These are phyloP conservation scores for Botryotinia convoluta DNA, from an alignment of 2,329 filamentous ascomycete genomes.

Conservation along the genomic window DNA sequence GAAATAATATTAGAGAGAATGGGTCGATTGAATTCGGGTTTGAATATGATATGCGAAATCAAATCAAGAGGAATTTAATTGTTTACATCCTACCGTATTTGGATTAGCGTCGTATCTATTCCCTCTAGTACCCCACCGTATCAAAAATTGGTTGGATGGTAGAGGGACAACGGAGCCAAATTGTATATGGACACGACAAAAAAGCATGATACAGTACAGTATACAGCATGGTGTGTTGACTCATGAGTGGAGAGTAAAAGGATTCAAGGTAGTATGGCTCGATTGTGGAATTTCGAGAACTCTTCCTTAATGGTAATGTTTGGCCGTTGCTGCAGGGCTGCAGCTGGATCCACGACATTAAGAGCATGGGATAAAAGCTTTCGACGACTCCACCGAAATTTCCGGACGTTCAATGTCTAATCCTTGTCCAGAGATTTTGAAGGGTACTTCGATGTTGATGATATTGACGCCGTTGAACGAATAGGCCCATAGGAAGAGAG, in stretches of 20 bases:
- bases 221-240: conserved; percentile 9
- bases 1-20: not conserved
- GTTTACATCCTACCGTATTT: conserved; percentile 12
- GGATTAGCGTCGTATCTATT: not conserved
- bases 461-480: not conserved
- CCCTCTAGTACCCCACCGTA: not conserved
- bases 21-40: not conserved
- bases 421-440: not conserved
- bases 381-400: not conserved
- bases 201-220: not conserved
- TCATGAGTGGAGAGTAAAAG: conserved; percentile 6
- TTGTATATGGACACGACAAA: conserved; percentile 7
- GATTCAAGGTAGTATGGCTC: not conserved
- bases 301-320: not conserved
- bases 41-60: not conserved
- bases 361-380: conserved; percentile 3
- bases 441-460: not conserved
- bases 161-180: conserved; percentile 16
- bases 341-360: conserved; percentile 15
- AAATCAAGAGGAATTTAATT: conserved; percentile 16
- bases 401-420: not conserved
- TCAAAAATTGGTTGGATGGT: conserved; percentile 16
- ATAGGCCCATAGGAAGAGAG: not conserved
- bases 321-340: conserved; percentile 2
- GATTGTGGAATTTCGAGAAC: not conserved